Evolutionary conservation across 495 filamentous ascomycete genomes (phyloP), one percentile per base, ranked within the genome.

Genomic region (Amphirosellinia nigrospora): DNA sequence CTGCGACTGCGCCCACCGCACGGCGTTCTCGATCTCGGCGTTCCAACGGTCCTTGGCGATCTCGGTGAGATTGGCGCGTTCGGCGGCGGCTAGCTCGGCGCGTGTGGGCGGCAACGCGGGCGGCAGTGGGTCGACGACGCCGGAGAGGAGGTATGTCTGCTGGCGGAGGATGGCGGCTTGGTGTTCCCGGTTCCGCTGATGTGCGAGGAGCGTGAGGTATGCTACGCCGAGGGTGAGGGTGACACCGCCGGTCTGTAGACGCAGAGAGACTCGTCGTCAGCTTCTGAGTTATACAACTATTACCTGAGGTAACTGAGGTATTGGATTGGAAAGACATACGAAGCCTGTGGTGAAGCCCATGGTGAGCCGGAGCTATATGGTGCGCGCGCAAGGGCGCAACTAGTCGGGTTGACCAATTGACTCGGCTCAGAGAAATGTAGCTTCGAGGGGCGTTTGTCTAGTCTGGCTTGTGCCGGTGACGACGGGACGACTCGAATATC

Each of bases 301-400:
- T n/a, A n/a, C n/a, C n/a, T n/a, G n/a, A n/a, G n/a, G 13, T 55
- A 43, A 23, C 4, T 4, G n/a, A 28, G 30, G 46, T 56, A 60
- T 21, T 46, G 16, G 13, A 19, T 45, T 19, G 11, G 28, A 21
- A 64, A 72, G 32, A 87, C 90, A 62, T 87, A 97, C 94, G 74
- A 97, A 93, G 78, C 94, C 94, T 19, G 91, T 84, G 71, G 91
- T 86, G 84, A 93, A 93, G 68, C 92, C 91, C 92, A 94, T 94
- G 70, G 8, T 74, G 71, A 76, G 69, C 59, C 69, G 32, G 30
- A 59, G 39, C 48, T 74, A 28, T 23, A 21, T 68, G 45, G 38
- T 23, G 21, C 68, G 71, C 69, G 71, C 73, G 15, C 75, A 41
- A 71, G n/a, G 60, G 75, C 72, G 79, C 77, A 69, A 28, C 16